These are phyloP conservation scores for Globisporangium middletonii DNA, from an alignment of 352 stramenopile genomes.

Conservation along the genomic window DNA sequence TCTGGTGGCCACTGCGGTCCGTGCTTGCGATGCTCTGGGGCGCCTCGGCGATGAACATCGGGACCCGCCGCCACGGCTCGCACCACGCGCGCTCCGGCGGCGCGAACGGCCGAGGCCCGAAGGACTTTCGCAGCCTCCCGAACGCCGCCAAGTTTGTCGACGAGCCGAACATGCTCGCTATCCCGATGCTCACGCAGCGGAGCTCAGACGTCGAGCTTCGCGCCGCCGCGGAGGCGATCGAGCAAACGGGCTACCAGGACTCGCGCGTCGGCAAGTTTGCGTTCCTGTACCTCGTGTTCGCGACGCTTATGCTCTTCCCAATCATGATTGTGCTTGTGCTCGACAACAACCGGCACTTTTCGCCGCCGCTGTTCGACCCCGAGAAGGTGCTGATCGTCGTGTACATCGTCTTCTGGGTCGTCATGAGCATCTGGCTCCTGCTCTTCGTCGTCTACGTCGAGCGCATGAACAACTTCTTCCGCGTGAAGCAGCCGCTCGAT, in stretches of 20 bases:
- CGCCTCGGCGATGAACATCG: constrained; percentile 2
- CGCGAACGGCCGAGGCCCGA: not conserved
- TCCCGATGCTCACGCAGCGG: constrained; percentile 13
- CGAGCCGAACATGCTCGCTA: constrained; percentile 11
- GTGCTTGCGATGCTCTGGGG: constrained; percentile 7
- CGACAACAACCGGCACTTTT: constrained; percentile 14
- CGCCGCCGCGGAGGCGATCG: constrained; percentile 7
- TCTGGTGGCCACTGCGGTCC: constrained; percentile 13
- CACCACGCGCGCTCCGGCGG: not conserved
- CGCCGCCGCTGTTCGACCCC: constrained; percentile 11
- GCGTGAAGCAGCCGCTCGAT: constrained; percentile 13
- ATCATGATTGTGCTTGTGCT: constrained; percentile 12
- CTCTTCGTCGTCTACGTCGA: constrained; percentile 13
- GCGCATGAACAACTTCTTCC: constrained; percentile 17
- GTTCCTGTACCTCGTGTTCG: constrained; percentile 9
- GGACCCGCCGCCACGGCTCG: not conserved
- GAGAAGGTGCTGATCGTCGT: constrained; percentile 10
- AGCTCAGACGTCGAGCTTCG: constrained; percentile 8
- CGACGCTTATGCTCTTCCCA: constrained; percentile 8
- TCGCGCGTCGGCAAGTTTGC: constrained; percentile 8
- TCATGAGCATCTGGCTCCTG: constrained; percentile 11
- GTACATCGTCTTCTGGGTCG: constrained; percentile 16
- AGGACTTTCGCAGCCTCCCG: not conserved
- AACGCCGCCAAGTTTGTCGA: constrained; percentile 1
- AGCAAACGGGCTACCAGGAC: constrained; percentile 17